phyloP scores from a whole-genome alignment of 2,329 filamentous ascomycete genomes.

The Diaporthe citri region DNA sequence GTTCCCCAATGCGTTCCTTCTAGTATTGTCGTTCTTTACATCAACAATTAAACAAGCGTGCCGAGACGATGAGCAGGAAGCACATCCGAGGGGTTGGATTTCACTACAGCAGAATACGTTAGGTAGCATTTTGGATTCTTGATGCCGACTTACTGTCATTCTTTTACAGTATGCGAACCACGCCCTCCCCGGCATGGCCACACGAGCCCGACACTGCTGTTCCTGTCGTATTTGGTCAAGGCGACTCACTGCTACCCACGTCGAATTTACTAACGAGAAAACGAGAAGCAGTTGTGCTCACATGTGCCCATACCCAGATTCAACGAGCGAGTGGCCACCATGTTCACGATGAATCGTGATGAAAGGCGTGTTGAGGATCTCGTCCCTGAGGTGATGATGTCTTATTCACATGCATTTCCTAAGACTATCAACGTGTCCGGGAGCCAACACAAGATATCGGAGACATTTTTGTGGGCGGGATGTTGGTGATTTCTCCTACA shows the following conservation, averaged over 20 bases:
- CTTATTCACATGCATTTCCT: neutral
- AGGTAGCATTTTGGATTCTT: conserved; percentile 33
- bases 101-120: conserved; percentile 27
- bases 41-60: neutral
- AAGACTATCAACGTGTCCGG: neutral
- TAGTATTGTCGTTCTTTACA: conserved; percentile 26
- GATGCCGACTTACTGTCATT: conserved; percentile 31
- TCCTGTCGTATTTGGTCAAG: neutral
- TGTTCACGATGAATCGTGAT: neutral
- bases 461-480: too few relatives aligned
- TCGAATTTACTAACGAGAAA: neutral
- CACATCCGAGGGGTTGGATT: neutral
- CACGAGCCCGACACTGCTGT: conserved; percentile 7
- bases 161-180: conserved; percentile 10
- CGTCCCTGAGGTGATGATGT: neutral
- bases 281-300: neutral
- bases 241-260: conserved; percentile 9
- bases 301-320: neutral
- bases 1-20: conserved; percentile 3
- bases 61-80: neutral
- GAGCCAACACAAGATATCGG: neutral
- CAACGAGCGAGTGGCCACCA: too few relatives aligned
- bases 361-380: neutral
- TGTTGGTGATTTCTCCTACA: neutral
- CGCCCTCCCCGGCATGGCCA: conserved; percentile 7